Percentiles rank a stretch among this genome's conserved stretches.
These are phyloP conservation scores for Thuidium tamariscinum DNA, from an alignment of 225 moss, liverwort and hornwort genomes.

Conservation along the genomic window DNA sequence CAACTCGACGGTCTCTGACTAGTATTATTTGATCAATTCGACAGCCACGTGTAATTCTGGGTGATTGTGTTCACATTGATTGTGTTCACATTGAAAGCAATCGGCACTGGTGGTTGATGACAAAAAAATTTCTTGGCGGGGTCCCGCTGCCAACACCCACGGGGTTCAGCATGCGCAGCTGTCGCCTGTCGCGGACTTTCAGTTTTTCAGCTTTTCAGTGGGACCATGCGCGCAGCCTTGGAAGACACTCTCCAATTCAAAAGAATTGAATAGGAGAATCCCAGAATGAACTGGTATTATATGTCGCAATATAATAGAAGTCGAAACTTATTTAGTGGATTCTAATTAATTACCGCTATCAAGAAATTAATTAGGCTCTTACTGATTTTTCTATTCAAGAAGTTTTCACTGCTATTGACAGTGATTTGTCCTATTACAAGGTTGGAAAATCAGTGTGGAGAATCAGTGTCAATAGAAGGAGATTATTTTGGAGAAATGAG, in stretches of 20 bases:
- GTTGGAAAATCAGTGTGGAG: not conserved
- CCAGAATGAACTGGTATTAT: not conserved
- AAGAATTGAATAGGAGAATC: too few relatives aligned
- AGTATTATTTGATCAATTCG: not conserved
- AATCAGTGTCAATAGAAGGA: not conserved
- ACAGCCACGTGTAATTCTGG: not conserved
- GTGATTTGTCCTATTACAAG: not conserved
- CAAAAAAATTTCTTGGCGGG: not conserved
- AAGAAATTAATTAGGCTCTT: too few relatives aligned
- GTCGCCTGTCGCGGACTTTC: not conserved
- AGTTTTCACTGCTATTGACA: too few relatives aligned
- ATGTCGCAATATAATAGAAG: not conserved
- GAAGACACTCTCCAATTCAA: not conserved
- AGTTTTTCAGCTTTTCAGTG: not conserved
- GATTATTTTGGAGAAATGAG: not conserved
- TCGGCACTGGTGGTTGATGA: not conserved
- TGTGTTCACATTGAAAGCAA: too few relatives aligned
- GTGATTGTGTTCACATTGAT: too few relatives aligned
- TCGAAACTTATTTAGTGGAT: too few relatives aligned
- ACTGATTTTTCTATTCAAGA: too few relatives aligned
- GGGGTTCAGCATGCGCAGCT: not conserved
- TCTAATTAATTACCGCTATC: too few relatives aligned
- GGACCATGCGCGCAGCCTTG: not conserved
- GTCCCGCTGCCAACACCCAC: not conserved
- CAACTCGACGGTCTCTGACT: not conserved